Conservation (phyloP, 441 rosid genomes). For the Dalechampia spathulata region DNA sequence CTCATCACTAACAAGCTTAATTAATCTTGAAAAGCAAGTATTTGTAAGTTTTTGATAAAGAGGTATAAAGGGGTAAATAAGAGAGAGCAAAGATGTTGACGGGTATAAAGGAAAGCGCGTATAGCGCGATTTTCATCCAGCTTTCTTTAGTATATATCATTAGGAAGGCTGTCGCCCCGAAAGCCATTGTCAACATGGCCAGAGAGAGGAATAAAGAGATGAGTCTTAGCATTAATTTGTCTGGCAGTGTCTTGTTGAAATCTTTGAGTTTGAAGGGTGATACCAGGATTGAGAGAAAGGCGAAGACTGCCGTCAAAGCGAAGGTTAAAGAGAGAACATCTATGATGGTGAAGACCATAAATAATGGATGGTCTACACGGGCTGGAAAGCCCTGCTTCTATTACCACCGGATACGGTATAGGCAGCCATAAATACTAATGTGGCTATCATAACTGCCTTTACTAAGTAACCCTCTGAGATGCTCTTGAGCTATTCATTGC, state of each 20-base stretch:
- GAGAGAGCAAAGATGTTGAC: slow-evolving; percentile 7
- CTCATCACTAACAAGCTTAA: too few species aligned
- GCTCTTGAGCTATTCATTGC: slow-evolving; percentile 12
- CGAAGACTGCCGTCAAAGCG: slow-evolving; percentile 12
- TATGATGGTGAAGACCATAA: slow-evolving; percentile 8
- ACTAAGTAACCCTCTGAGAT: slow-evolving; percentile 19
- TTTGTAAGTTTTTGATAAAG: too few species aligned
- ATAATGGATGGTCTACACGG: slow-evolving; percentile 3
- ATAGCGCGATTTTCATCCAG: slow-evolving; percentile 11
- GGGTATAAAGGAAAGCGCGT: slow-evolving; percentile 11
- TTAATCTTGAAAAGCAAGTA: too few species aligned
- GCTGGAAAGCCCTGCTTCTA: slow-evolving; percentile 4
- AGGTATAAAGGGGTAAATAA: slow-evolving; percentile 10
- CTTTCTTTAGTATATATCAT: slow-evolving; percentile 11
- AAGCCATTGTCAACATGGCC: slow-evolving; percentile 17
- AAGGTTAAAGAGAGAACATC: slow-evolving; percentile 14
- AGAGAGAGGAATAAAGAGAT: slow-evolving; percentile 16
- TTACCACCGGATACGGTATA: slow-evolving; percentile 16
- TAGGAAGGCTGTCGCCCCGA: slow-evolving; percentile 13
- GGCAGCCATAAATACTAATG: slow-evolving; percentile 18
- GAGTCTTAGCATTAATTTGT: slow-evolving; percentile 11
- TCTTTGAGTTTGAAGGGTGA: slow-evolving; percentile 12
- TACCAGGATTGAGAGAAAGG: slow-evolving; percentile 16
- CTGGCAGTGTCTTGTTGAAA: slow-evolving; percentile 10
- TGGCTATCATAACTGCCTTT: slow-evolving; percentile 16